A percentile compares a stretch with the other conserved stretches of the same genome.
These are phyloP conservation scores for Aspergillus flavus DNA, from an alignment of 2,329 filamentous ascomycete genomes.

Conservation along the genomic window DNA sequence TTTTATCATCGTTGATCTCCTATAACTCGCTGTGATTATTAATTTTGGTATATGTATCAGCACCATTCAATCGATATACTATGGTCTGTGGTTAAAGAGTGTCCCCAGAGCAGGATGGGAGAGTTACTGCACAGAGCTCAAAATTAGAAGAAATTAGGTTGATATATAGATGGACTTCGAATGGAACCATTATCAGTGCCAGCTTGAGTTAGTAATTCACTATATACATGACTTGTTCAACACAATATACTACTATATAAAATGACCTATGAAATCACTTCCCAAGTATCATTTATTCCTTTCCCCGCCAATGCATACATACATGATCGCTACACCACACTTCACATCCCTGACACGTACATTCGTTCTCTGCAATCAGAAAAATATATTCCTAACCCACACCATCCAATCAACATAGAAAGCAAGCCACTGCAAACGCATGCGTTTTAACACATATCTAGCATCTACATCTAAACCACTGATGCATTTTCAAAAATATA, in stretches of 20 bases:
- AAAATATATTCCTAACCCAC: neutral
- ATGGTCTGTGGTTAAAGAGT: neutral
- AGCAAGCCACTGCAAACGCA: neutral
- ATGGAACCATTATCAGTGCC: too few species aligned
- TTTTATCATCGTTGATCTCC: too few species aligned
- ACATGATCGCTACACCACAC: neutral
- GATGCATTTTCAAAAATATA: neutral
- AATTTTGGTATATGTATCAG: too few species aligned
- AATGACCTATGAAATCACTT: too few species aligned
- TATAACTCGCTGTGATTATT: too few species aligned
- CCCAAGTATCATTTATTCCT: neutral
- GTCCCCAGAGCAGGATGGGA: neutral
- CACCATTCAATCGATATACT: neutral
- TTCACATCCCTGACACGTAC: neutral
- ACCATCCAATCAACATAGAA: neutral
- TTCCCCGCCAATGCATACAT: neutral
- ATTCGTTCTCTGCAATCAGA: neutral
- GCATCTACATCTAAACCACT: neutral
- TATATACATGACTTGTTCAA: neutral
- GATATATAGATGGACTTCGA: too few species aligned
- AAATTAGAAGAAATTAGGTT: too few species aligned
- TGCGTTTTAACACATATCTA: neutral
- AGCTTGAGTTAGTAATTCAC: neutral
- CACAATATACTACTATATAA: too few species aligned
- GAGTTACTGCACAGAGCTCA: neutral